Evolutionary conservation across 1,284 basidiomycete genomes (phyloP).

Genomic region (Ganoderma boninense): DNA sequence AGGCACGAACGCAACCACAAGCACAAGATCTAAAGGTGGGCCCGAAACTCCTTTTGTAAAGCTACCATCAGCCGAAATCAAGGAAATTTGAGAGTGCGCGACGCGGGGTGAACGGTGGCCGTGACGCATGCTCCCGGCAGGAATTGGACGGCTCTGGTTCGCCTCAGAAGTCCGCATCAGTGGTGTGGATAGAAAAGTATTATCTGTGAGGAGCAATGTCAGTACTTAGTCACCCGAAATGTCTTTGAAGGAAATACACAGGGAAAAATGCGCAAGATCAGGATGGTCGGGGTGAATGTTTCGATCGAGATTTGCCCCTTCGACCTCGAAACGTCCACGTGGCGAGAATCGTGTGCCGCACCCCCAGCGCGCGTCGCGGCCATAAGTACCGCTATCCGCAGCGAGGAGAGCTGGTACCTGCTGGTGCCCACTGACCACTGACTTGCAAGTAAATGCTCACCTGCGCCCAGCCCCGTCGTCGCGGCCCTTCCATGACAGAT

Average conservation of each 20-base stretch:
- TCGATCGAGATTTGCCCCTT: conserved; percentile 26
- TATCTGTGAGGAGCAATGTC: not conserved
- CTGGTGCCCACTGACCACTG: not conserved
- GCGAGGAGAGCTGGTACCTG: not conserved
- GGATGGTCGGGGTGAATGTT: not conserved
- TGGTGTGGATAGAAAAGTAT: not conserved
- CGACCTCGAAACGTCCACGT: conserved; percentile 24
- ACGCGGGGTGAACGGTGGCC: not conserved
- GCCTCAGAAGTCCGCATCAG: too few relatives aligned
- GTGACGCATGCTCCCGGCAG: conserved; percentile 4
- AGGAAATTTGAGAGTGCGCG: not conserved
- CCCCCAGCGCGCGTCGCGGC: not conserved
- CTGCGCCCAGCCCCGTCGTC: not conserved
- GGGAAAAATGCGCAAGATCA: not conserved
- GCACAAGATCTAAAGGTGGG: conserved; percentile 13
- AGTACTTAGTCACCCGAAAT: conserved; percentile 3
- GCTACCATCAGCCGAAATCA: not conserved
- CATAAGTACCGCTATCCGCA: conserved; percentile 2
- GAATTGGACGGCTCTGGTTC: conserved; percentile 14
- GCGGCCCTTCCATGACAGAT: not conserved
- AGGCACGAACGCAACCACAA: conserved; percentile 25
- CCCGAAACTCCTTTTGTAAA: not conserved
- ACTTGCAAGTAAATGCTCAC: not conserved
- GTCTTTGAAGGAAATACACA: not conserved
- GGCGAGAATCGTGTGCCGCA: conserved; percentile 8